phyloP scores from a whole-genome alignment of 352 stramenopile genomes.

The Phytophthora capsici region DNA sequence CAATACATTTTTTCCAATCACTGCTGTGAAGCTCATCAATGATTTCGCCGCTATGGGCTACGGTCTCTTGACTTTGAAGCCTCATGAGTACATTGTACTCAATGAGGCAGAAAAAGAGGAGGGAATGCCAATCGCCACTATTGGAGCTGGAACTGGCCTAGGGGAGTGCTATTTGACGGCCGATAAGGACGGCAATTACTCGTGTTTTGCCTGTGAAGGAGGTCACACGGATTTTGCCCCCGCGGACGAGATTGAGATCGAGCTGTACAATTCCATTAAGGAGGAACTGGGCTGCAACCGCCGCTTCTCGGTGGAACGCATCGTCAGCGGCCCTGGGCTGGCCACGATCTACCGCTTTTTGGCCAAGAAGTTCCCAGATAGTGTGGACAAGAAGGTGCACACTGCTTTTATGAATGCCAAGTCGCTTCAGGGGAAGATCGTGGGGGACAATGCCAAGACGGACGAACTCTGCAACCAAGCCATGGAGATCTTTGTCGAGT shows the following conservation, averaged over 20 bases:
- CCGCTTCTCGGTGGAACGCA: slow-evolving; percentile 95
- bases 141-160: slow-evolving; percentile 96
- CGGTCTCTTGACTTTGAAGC: slow-evolving; percentile 95
- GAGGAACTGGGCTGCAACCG: slow-evolving; percentile 85
- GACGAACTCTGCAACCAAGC: slow-evolving; percentile 87
- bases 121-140: slow-evolving; percentile 93
- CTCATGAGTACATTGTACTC: slow-evolving; percentile 92
- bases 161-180: slow-evolving; percentile 97
- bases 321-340: slow-evolving; percentile 95
- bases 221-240: slow-evolving; percentile 97
- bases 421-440: slow-evolving; percentile 80
- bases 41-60: slow-evolving; percentile 98
- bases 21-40: slow-evolving; percentile 96
- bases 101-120: slow-evolving; percentile 78
- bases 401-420: slow-evolving; percentile 63
- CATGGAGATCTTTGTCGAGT: slow-evolving; percentile 95
- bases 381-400: slow-evolving; percentile 85
- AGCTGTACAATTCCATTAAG: slow-evolving; percentile 85
- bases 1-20: too few relatives aligned
- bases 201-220: slow-evolving; percentile 93
- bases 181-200: slow-evolving; percentile 85
- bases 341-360: slow-evolving; percentile 98
- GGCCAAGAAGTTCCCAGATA: slow-evolving; percentile 88
- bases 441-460: slow-evolving; percentile 89
- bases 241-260: slow-evolving; percentile 86